A percentile compares a stretch with the other conserved stretches of the same genome.
phyloP scores from a whole-genome alignment of 1,284 basidiomycete species.

The Ustilago shanxiensis region DNA sequence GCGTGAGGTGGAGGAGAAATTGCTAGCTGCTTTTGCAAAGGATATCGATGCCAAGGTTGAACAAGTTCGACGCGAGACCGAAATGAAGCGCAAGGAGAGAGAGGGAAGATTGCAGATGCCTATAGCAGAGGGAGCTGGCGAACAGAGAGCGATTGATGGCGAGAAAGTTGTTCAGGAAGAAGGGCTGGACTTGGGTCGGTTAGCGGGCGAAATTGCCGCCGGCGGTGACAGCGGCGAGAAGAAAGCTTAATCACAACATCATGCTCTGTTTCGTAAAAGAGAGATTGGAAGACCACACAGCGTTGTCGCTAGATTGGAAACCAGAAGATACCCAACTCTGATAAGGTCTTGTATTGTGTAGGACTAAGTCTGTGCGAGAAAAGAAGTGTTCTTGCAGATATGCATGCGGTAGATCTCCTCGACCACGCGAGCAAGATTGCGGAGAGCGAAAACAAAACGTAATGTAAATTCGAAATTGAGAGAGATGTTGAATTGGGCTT shows the following conservation, averaged over 20 bases:
- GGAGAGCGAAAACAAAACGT: constrained; percentile 7
- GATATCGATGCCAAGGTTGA: constrained; percentile 38
- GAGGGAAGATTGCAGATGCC: background rate
- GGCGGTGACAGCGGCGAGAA: background rate
- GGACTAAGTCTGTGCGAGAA: too few species aligned
- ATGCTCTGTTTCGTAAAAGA: background rate
- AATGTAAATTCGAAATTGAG: background rate
- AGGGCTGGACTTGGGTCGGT: constrained; percentile 7
- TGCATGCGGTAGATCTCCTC: constrained; percentile 10
- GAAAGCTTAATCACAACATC: background rate
- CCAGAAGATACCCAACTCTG: background rate
- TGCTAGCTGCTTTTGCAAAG: constrained; percentile 71
- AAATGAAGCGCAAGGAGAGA: background rate
- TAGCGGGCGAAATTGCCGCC: constrained; percentile 13
- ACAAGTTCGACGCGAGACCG: constrained; percentile 9
- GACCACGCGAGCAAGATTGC: background rate
- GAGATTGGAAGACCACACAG: too few species aligned
- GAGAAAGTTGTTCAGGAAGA: background rate
- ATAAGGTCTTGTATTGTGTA: too few species aligned
- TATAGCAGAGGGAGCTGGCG: too few species aligned
- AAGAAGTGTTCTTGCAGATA: background rate
- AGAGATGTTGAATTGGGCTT: background rate
- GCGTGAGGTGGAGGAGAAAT: constrained; percentile 78
- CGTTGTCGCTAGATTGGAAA: background rate
- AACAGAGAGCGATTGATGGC: background rate